Percentiles rank a stretch among this genome's conserved stretches.
Conservation (phyloP, 106 monocot species). For the Dendrobium catenatum region DNA sequence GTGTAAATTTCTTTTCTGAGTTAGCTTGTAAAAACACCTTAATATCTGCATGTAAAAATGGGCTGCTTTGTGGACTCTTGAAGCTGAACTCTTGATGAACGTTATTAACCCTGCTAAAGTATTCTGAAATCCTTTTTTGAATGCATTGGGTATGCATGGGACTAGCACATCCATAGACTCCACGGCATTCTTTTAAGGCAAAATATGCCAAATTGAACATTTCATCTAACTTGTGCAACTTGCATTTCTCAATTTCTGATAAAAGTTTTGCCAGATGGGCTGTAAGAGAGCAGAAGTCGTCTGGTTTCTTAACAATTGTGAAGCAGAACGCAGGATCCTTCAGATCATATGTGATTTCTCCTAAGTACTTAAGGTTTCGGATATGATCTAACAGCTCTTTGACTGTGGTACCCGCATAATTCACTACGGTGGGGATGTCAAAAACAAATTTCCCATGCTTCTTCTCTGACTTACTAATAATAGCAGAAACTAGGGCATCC, state of each 20-base stretch:
- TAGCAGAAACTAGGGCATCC: conserved; percentile 57
- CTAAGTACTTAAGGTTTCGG: conserved; percentile 67
- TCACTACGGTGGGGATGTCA: conserved; percentile 70
- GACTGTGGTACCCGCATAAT: conserved; percentile 24
- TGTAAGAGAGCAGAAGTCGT: conserved; percentile 63
- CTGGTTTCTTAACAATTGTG: conserved; percentile 53
- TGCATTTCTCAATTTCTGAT: conserved; percentile 63
- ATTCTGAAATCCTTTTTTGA: conserved; percentile 54
- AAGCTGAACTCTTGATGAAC: conserved; percentile 4
- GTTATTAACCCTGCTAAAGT: conserved; percentile 38
- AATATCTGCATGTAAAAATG: conserved; percentile 82
- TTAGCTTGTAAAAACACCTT: conserved; percentile 97
- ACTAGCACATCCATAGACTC: conserved; percentile 52
- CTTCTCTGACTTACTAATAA: conserved; percentile 60
- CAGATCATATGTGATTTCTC: conserved; percentile 81
- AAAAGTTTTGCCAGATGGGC: conserved; percentile 49
- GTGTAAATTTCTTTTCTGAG: conserved; percentile 73
- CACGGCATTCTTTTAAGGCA: conserved; percentile 70
- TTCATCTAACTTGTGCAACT: conserved; percentile 80
- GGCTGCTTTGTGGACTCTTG: conserved; percentile 42
- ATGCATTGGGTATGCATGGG: conserved; percentile 78
- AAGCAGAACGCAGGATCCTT: conserved; percentile 88
- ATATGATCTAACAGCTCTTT: conserved; percentile 50
- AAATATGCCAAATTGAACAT: conserved; percentile 67
- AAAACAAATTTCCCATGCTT: conserved; percentile 77